Base-by-base conservation (phyloP, 805 yeast species). In the Wickerhamomyces tratensis region DNA sequence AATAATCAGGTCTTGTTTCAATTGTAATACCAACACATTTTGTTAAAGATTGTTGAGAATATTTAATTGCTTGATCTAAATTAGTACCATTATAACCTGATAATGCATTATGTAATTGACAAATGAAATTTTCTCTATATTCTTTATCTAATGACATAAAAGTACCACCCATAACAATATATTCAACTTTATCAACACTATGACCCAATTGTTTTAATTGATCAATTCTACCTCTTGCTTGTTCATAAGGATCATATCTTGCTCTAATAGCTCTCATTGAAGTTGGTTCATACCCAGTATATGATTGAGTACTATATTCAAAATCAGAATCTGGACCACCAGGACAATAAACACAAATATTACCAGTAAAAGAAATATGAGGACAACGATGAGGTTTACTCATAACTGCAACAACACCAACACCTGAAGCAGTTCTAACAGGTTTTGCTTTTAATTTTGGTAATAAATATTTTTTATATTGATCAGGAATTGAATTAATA, bases 251-350 rank as follows among this genome's bases (percentile, higher is more conserved):
- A 61, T 93, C 98, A 58, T 93, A 93, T 55, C 98, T 77, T 0
- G 98, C 98, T 53, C 98, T 73, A 47, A 93, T 93, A n/a, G 98
- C 98, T 55, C 98, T 75, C 98, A 93, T 93, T 1, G 97, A 88
- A 0, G 98, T 93, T 8, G 98, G 98, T 62, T 93, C 98, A 58
- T 93, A 93, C 35, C 98, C 98, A 0, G 98, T 93, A 58, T 93
- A 93, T 5, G 97, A 88, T 65, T 93, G 98, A 5, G 98, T 93
- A 1, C 96, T 86, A 63, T 93, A 93, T 61, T 93, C 98, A 58
- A 93, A 93, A 65, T 93, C 98, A 2, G 95, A 83, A 61, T 93
- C 98, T 5, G 98, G 98, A 2, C 98, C 98, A 46, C 98, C 98
- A 6, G 98, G 98, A 67, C 98, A 93, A 61, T 85, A 93, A 11